Percentiles rank a stretch among this genome's conserved stretches.
Conservation (phyloP, 1,284 basidiomycete species). For the Malassezia vespertilionis region DNA sequence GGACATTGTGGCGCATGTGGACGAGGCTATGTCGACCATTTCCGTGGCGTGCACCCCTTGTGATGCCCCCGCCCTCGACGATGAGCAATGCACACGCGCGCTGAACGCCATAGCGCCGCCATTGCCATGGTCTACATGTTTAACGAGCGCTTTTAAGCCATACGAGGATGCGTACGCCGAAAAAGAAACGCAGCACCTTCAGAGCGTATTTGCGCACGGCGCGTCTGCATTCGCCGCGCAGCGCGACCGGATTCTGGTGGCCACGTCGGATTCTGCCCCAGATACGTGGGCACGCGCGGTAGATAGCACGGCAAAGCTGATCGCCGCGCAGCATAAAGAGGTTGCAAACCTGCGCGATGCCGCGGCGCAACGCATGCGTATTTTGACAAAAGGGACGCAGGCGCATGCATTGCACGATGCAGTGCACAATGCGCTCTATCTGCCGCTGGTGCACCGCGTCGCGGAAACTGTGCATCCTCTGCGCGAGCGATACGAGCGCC, state of each 20-base stretch:
- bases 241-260: slow-evolving; percentile 12
- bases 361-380: slow-evolving; percentile 3
- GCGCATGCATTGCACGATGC: not conserved
- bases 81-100: too few species aligned
- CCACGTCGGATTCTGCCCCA: not conserved
- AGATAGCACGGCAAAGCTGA: not conserved
- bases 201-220: not conserved
- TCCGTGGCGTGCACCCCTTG: too few species aligned
- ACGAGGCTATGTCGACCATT: too few species aligned
- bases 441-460: slow-evolving; percentile 1
- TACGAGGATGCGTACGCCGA: not conserved
- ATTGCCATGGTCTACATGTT: not conserved
- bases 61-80: too few species aligned
- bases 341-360: not conserved
- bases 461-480: slow-evolving; percentile 1
- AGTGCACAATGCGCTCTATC: not conserved
- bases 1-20: too few species aligned
- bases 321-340: slow-evolving; percentile 1
- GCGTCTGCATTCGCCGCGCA: not conserved
- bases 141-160: slow-evolving; percentile 8
- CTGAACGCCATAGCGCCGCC: too few species aligned
- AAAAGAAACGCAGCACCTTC: not conserved
- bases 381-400: not conserved
- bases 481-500: slow-evolving; percentile 2
- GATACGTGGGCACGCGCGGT: slow-evolving; percentile 9